phyloP scores from a whole-genome alignment of 1,139 yeast genomes.

The Petasospora fabianii region DNA sequence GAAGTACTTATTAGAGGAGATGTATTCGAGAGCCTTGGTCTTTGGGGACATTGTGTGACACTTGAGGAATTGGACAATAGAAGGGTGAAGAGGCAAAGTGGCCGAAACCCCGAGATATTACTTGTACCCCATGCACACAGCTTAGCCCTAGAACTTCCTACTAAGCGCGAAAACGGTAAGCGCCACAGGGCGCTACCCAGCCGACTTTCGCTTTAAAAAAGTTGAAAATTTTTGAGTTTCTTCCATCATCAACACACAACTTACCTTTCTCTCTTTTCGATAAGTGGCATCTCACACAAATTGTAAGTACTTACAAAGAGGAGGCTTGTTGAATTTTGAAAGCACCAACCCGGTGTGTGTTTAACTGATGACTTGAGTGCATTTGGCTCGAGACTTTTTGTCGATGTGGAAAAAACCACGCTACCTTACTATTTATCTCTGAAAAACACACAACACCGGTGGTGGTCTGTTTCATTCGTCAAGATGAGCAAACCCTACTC shows the following conservation, averaged over 20 bases:
- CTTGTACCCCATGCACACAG: no score
- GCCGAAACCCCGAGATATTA: no score
- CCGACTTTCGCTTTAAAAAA: background rate
- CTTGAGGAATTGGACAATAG: no score
- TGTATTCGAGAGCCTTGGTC: slow-evolving; percentile 39
- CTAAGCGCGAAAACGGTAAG: background rate
- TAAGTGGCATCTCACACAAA: background rate
- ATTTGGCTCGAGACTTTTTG: slow-evolving; percentile 91
- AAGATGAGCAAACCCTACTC: background rate
- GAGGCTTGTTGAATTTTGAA: background rate
- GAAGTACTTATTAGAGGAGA: slow-evolving; percentile 44
- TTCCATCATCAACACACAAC: background rate
- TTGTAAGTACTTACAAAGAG: background rate
- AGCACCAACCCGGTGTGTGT: background rate
- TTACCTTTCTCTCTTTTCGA: background rate
- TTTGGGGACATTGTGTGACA: slow-evolving; percentile 9
- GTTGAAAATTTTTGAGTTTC: background rate
- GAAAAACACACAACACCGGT: slow-evolving; percentile 10
- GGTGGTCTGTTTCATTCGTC: background rate
- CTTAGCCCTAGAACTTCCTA: no score
- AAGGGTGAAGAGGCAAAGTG: no score
- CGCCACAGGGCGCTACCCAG: background rate
- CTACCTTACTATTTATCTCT: slow-evolving; percentile 28
- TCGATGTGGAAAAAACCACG: slow-evolving; percentile 93
- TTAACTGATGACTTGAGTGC: slow-evolving; percentile 50